phyloP scores from a whole-genome alignment of 2,329 filamentous ascomycete genomes.

The Bipolaris gigantea region DNA sequence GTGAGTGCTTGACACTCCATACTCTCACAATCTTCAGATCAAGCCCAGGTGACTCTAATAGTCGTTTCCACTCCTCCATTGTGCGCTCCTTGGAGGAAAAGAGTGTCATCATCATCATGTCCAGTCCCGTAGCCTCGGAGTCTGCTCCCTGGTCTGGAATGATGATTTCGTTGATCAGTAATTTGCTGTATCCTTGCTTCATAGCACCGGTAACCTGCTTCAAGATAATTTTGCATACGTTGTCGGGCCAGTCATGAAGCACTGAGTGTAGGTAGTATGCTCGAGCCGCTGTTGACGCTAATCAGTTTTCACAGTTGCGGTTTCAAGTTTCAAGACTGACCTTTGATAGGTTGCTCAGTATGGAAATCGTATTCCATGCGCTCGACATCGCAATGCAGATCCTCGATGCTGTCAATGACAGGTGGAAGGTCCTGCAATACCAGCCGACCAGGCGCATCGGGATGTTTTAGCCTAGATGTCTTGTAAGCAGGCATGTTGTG shows the following conservation, averaged over 20 bases:
- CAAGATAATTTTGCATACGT: background rate
- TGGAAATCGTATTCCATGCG: background rate
- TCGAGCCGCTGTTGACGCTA: background rate
- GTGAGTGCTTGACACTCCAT: too few relatives aligned
- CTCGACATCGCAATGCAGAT: background rate
- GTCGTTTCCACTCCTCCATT: background rate
- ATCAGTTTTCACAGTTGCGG: too few relatives aligned
- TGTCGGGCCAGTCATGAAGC: conserved; percentile 2
- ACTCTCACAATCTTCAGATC: too few relatives aligned
- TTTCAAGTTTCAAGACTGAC: background rate
- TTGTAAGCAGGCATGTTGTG: too few relatives aligned
- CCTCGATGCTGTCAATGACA: background rate
- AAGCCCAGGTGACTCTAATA: conserved; percentile 1
- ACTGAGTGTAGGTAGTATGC: conserved; percentile 3
- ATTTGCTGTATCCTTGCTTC: background rate
- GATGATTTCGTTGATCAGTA: background rate
- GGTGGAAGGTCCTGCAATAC: conserved; percentile 2
- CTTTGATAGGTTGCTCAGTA: background rate
- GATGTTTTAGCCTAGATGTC: background rate
- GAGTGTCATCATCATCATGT: background rate
- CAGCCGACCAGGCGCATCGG: background rate
- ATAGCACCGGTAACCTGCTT: background rate
- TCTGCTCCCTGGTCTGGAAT: background rate
- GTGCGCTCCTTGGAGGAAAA: background rate
- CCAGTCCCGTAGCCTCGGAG: background rate